A percentile compares a stretch with the other conserved stretches of the same genome.
Conservation (phyloP, 2,329 filamentous ascomycete genomes). For the Diplodia scrobiculata region DNA sequence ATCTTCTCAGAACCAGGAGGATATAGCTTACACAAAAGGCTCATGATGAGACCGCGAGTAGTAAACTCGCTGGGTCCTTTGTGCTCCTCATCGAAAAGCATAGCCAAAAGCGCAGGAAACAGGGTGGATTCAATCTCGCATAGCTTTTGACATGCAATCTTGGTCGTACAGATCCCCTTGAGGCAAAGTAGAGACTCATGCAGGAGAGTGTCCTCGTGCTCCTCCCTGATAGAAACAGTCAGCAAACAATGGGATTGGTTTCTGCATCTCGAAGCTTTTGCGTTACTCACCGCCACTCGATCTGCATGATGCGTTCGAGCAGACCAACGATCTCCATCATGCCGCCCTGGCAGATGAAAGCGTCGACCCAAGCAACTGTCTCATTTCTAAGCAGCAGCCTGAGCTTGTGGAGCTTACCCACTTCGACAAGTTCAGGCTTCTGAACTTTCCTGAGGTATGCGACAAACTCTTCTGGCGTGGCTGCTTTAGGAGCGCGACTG, state of each 20-base stretch:
- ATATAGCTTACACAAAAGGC: conserved; percentile 65
- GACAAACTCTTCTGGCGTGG: conserved; percentile 81
- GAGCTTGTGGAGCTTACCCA: conserved; percentile 94
- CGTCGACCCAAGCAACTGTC: conserved; percentile 92
- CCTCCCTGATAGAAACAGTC: conserved; percentile 64
- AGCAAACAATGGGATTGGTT: conserved; percentile 36
- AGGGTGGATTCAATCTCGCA: conserved; percentile 75
- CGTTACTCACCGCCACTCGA: conserved; percentile 80
- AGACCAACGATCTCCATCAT: conserved; percentile 89
- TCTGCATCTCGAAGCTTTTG: background rate
- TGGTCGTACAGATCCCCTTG: conserved; percentile 92
- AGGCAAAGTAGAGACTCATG: conserved; percentile 91
- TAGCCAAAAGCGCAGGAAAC: conserved; percentile 80
- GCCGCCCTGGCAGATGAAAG: conserved; percentile 83
- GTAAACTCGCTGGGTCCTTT: conserved; percentile 97
- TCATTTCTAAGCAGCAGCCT: conserved; percentile 88
- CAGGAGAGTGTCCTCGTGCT: conserved; percentile 89
- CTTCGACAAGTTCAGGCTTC: conserved; percentile 80
- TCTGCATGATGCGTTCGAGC: conserved; percentile 86
- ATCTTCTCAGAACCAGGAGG: background rate
- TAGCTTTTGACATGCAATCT: conserved; percentile 78
- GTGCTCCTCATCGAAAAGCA: conserved; percentile 97
- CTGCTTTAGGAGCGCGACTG: conserved; percentile 71
- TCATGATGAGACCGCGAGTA: conserved; percentile 86
- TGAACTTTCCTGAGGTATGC: conserved; percentile 78